phyloP scores from a whole-genome alignment of 2,329 filamentous ascomycete genomes.

The Penicillium sp. region DNA sequence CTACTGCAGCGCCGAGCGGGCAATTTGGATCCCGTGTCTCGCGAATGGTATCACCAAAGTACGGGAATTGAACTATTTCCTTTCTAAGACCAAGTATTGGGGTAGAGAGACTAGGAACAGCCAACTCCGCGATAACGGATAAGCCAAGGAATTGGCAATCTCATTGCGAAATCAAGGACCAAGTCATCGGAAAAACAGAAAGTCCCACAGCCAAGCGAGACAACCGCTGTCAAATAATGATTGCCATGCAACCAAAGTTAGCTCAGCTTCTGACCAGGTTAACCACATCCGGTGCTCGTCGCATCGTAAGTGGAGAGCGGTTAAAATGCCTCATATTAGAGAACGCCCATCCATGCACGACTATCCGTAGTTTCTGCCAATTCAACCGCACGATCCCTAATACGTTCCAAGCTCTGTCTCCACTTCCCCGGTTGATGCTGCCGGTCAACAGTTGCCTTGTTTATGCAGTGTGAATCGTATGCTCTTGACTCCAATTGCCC shows the following conservation, averaged over 20 bases:
- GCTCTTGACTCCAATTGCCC: too few species aligned
- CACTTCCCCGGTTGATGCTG: conserved; percentile 8
- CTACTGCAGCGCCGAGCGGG: neutral
- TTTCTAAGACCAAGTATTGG: neutral
- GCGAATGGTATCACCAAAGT: neutral
- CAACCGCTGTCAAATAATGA: conserved; percentile 15
- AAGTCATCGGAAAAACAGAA: too few species aligned
- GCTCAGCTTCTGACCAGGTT: neutral
- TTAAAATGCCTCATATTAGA: conserved; percentile 21
- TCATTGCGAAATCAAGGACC: too few species aligned
- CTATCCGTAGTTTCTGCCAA: neutral
- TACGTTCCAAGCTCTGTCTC: neutral
- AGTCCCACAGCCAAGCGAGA: conserved; percentile 5
- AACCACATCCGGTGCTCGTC: conserved; percentile 3
- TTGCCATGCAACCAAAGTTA: neutral
- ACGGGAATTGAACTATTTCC: neutral
- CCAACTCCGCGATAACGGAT: neutral
- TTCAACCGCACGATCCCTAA: neutral
- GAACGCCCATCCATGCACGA: neutral
- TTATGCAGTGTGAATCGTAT: neutral
- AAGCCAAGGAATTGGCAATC: neutral
- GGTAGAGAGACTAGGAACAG: neutral
- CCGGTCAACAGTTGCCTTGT: conserved; percentile 3
- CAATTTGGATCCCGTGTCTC: neutral
- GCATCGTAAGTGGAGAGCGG: conserved; percentile 1